Evolutionary conservation across 495 filamentous ascomycete genomes (phyloP), one percentile per base, ranked within the genome.

Genomic region (Podospora pseudoanserina): DNA sequence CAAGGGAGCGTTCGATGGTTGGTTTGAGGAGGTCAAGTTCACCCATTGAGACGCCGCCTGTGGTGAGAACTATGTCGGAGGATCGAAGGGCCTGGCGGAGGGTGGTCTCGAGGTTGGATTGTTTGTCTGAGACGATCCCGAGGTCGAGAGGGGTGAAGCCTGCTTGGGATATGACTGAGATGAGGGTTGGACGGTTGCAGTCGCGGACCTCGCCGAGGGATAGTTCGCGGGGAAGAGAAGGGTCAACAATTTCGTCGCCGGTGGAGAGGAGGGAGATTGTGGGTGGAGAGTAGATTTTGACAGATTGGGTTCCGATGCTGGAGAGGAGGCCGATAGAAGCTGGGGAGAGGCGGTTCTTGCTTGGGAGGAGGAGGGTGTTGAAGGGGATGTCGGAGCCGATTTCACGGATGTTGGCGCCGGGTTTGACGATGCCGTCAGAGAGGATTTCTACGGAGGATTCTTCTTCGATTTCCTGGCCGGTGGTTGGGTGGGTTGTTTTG

Each of bases 1-100:
- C 91, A 5, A 98, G 86, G 2, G 88, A 84, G 64, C 94, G 89
- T 80, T 98, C 95, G 74, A 99, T 92, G 4, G 93, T 97, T 1
- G 96, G 95, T 78, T 99, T 99, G 61, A 99, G 88, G 34, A 99
- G 88, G 75, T 99, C 95, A 0, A 97, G 88, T 79, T 99, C 95
- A 68, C 95, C 95, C 95, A 99, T 99, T 16, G 93, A 97, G 23
- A 97, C 95, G 20, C 95, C 96, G 39, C 95, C 95, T 0, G 91
- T 94, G 15, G 96, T 98, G 71, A 99, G 88, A 62, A 98, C 85
- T 28, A 98, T 84, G 72, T 97, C 93, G 27, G 89, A 88, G 53
- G 82, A 81, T 26, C 89, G 86, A 60, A 98, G 77, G 20, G 91
- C 92, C 69, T 85, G 83, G 5, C 92, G 86, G 15, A 99, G 84